Evolutionary conservation across 148 eudicot genomes (phyloP).

Genomic region (Hydrangea macrophylla): DNA sequence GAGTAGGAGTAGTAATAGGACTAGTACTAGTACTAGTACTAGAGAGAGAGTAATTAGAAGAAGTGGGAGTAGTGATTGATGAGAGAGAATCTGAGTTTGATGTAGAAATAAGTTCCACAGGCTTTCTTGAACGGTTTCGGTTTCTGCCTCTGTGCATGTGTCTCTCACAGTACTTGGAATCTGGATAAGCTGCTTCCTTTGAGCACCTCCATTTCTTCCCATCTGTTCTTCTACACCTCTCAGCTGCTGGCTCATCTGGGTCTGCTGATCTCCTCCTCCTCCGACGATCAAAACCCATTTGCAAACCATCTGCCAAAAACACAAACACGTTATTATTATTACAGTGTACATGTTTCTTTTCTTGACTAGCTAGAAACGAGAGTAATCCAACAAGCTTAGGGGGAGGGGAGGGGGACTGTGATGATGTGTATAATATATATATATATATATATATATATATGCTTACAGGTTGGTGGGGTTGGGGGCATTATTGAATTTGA

Average conservation of each 20-base stretch:
- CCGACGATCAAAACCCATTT: slow-evolving; percentile 16
- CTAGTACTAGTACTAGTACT: no score
- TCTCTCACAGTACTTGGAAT: slow-evolving; percentile 37
- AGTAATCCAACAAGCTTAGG: no score
- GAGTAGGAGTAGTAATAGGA: no score
- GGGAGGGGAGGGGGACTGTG: no score
- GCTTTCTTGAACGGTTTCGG: slow-evolving; percentile 24
- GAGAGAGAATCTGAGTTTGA: background rate
- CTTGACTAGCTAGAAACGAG: no score
- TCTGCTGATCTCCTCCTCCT: no score
- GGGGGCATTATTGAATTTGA: no score
- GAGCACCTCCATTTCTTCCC: slow-evolving; percentile 43
- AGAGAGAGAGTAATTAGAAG: background rate
- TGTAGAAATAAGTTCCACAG: slow-evolving; percentile 14
- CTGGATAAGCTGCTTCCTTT: slow-evolving; percentile 36
- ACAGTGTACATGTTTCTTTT: no score
- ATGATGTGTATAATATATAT: no score
- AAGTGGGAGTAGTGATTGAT: background rate
- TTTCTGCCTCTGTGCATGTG: slow-evolving; percentile 43
- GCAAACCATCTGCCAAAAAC: slow-evolving; percentile 7
- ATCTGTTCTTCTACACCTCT: slow-evolving; percentile 37
- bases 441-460: slow-evolving; percentile 3
- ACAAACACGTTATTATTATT: background rate
- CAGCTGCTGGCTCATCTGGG: slow-evolving; percentile 37
- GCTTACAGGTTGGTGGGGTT: slow-evolving; percentile 5